phyloP scores from a whole-genome alignment of 495 filamentous ascomycete species.

The Cairneyella variabilis region DNA sequence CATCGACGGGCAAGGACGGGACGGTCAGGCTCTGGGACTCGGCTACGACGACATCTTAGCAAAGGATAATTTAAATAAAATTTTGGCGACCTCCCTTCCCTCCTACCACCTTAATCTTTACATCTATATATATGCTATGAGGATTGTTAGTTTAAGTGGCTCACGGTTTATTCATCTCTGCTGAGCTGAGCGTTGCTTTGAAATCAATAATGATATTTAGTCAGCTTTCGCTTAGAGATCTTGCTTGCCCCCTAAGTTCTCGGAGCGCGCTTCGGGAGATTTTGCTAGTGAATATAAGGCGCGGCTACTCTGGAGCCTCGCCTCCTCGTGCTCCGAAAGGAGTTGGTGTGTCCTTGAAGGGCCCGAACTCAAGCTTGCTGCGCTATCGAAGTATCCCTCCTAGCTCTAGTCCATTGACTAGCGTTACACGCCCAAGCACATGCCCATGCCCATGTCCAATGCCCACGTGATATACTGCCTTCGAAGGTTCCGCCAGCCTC shows the following conservation, averaged over 20 bases:
- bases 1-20: slow-evolving; percentile 1
- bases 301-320: no score
- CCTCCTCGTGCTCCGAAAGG: no score
- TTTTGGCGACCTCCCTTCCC: not conserved
- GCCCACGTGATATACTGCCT: no score
- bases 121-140: not conserved
- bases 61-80: not conserved
- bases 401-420: no score
- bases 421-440: no score
- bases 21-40: slow-evolving; percentile 1
- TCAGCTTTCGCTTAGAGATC: not conserved
- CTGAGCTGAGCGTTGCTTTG: no score
- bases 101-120: not conserved
- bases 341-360: no score
- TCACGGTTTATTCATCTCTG: not conserved
- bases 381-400: no score
- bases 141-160: not conserved
- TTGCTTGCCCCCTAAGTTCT: not conserved
- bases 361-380: no score
- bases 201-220: not conserved
- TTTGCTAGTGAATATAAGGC: not conserved
- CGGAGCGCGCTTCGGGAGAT: not conserved
- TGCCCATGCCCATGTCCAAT: no score
- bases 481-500: no score
- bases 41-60: not conserved